phyloP scores from a whole-genome alignment of 306 rosid species.

The Cucumis melo region DNA sequence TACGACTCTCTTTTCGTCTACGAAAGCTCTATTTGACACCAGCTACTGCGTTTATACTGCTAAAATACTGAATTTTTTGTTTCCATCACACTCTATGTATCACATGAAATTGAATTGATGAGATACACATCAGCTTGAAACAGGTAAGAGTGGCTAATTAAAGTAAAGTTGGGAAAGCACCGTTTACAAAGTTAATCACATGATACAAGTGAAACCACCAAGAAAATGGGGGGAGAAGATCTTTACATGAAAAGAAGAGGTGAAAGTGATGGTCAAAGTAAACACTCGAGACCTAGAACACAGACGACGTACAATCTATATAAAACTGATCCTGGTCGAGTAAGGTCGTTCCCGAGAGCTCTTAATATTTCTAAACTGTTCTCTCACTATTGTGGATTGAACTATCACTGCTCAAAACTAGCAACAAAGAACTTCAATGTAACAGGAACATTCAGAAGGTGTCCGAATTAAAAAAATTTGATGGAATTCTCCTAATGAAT shows the following conservation, averaged over 20 bases:
- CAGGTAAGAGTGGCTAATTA: background rate
- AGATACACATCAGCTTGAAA: background rate
- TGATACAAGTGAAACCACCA: conserved; percentile 3
- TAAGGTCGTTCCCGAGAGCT: too few relatives aligned
- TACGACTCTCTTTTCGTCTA: background rate
- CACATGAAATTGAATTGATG: background rate
- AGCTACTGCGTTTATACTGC: background rate
- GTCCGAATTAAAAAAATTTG: background rate
- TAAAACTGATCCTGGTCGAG: too few relatives aligned
- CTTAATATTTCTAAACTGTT: background rate
- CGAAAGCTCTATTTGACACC: background rate
- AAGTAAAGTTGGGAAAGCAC: background rate
- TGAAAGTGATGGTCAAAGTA: conserved; percentile 3
- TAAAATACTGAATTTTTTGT: background rate
- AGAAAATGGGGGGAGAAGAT: background rate
- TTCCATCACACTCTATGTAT: background rate
- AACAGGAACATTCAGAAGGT: background rate
- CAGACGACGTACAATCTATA: too few relatives aligned
- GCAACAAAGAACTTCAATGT: background rate
- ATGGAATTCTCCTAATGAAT: background rate
- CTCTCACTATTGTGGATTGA: background rate
- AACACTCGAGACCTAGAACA: background rate
- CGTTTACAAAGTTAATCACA: background rate
- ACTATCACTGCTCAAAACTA: background rate
- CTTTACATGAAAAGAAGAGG: background rate